Base-by-base conservation (phyloP, 768 basidiomycete genomes). In the Strobilomyces confusus region DNA sequence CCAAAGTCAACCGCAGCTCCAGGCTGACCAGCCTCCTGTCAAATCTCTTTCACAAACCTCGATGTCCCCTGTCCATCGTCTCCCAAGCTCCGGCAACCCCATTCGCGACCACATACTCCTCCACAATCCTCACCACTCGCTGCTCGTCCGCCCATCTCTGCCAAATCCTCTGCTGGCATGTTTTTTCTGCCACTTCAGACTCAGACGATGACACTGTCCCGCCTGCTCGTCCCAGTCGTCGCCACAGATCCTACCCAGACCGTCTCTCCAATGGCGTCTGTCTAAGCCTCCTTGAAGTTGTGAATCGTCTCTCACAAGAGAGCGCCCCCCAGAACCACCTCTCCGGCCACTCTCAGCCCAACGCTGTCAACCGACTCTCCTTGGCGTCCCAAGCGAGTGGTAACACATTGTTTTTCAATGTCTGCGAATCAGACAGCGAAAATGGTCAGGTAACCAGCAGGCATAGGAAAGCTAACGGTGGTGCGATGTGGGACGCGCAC, bases 241-340 rank as follows among this genome's bases (percentile, higher is more conserved):
- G 65, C 6, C 57, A 63, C 29, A 63, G 48, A 53, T 69, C 68
- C 9, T 55, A 51, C 25, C 66, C 67, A 1, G 68, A 66, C 9
- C 58, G 63, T 20, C 44, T 63, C 20, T 63, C 61, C 7, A 63
- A 54, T 11, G 55, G 57, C 11, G 52, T 52, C n/a, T 55, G 67
- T 8, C 49, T 66, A 20, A 70, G 67, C 40, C 59, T 68, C 22
- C 44, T 68, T 2, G 66, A 68, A 45, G 66, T 66, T 5, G 48
- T 66, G 61, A 59, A 66, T 22, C 62, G 49, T 29, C 58, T 65
- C 7, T 65, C 63, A 1, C 63, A 64, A n/a, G 63, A 62, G 45
- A 33, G 40, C 38, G 17, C 34, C 2, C 9, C 46, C 37, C 13
- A 30, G 15, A 38, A 54, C 8, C 52, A 36, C 34, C 42, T 49